Base-by-base conservation (phyloP, 2,329 filamentous ascomycete genomes). In the Thelonectria discophora region DNA sequence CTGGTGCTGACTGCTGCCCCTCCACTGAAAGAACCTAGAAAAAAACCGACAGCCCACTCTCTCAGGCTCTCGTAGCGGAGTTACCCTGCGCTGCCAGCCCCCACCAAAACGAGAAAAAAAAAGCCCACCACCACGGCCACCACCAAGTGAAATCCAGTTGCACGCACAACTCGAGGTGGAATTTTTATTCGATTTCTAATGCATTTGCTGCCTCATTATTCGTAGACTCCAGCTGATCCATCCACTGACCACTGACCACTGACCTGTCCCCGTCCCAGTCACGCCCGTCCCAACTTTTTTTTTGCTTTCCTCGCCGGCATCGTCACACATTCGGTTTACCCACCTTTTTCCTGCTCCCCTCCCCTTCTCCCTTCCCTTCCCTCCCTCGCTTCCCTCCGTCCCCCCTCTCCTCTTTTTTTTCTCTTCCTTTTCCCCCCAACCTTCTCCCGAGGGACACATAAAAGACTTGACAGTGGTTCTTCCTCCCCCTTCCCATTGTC, bases 391-490 rank as follows among this genome's bases (percentile, higher is more conserved):
- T 68, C 62, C 68, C 60, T 69, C 68, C 65, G 67, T 64, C 63
- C 64, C 65, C 67, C 57, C 65, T 62, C 66, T 65, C 65, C 67
- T 67, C 65, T 65, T 65, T 65, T 65, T 60, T 67, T 67, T 64
- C 60, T 54, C 59, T 67, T 64, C 62, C 59, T 52, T 62, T 56
- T 63, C 62, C 53, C 66, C 54, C 50, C 51, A 55, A 59, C 55
- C 64, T 65, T 58, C 62, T 64, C 69, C n/a, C 72, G 72, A 77
- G 76, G 70, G 75, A 77, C 75, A 74, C 73, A 73, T 75, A 72
- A 73, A 76, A 75, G 77, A 75, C 27, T 30, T 73, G 76, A 70
- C 77, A 78, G 77, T 77, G 71, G 74, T 73, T 69, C 69, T 65
- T 66, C 53, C 58, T 34, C 54, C 50, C 55, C 60, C 60, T 72